A percentile compares a stretch with the other conserved stretches of the same genome.
Evolutionary conservation across 2,329 filamentous ascomycete species (phyloP).

Genomic region (Cercospora nicotianae): DNA sequence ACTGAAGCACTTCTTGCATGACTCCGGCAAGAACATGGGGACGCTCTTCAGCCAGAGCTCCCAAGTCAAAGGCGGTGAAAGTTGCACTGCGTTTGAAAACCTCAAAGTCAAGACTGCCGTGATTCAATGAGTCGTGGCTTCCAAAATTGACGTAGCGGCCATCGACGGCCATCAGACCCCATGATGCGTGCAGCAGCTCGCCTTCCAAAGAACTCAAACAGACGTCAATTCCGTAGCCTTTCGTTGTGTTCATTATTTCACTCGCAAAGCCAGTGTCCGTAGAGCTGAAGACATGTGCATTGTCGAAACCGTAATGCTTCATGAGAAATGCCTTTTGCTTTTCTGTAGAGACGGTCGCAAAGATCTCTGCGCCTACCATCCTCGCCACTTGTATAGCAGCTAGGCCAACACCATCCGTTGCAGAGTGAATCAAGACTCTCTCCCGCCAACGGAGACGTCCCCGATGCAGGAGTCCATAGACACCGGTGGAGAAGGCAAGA

Average conservation of each 20-base stretch:
- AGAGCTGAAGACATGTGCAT: not conserved
- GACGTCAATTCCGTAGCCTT: constrained; percentile 15
- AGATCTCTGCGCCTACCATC: constrained; percentile 33
- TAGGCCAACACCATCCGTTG: constrained; percentile 31
- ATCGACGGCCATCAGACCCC: constrained; percentile 31
- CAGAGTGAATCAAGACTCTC: constrained; percentile 36
- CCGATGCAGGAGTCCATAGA: constrained; percentile 4
- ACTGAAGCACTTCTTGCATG: not conserved
- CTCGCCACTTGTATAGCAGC: constrained; percentile 32
- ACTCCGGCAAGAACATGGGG: not conserved
- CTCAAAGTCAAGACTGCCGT: constrained; percentile 14
- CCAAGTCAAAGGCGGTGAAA: not conserved
- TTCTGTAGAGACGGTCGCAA: constrained; percentile 30
- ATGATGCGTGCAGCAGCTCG: constrained; percentile 16
- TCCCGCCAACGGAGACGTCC: constrained; percentile 30
- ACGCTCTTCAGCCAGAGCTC: not conserved
- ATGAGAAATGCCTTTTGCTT: constrained; percentile 24
- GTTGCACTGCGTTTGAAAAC: not conserved
- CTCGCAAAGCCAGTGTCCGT: not conserved
- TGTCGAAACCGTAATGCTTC: not conserved
- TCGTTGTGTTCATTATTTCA: not conserved
- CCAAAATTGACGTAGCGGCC: constrained; percentile 36
- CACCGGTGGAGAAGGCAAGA: not conserved
- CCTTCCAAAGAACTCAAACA: constrained; percentile 20
- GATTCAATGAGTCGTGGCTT: constrained; percentile 19